A percentile compares a stretch with the other conserved stretches of the same genome.
Conservation (phyloP, 1,284 basidiomycete species). For the Boletellus deceptivus region DNA sequence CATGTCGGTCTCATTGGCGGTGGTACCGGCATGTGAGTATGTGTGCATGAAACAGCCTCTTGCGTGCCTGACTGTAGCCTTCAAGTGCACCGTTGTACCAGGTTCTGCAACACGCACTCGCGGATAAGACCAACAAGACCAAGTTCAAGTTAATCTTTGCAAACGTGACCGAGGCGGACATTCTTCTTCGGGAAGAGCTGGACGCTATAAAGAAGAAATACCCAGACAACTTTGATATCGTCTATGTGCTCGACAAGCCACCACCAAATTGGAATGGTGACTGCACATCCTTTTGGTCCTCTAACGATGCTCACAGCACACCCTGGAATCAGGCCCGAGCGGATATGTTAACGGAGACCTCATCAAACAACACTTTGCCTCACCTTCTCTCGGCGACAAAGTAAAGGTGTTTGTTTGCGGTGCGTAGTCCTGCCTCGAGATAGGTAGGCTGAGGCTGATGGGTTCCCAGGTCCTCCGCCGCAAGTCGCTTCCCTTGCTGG, state of each 20-base stretch:
- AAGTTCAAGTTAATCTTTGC: constrained; percentile 92
- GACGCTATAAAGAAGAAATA: constrained; percentile 71
- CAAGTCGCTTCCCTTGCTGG: constrained; percentile 82
- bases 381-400: constrained; percentile 71
- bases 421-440: constrained; percentile 30
- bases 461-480: constrained; percentile 68
- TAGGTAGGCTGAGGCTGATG: not conserved
- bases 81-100: constrained; percentile 74
- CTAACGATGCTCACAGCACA: constrained; percentile 12
- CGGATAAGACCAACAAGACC: constrained; percentile 81
- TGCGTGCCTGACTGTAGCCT: constrained; percentile 12
- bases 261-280: constrained; percentile 69
- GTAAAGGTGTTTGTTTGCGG: constrained; percentile 91
- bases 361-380: constrained; percentile 70
- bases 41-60: constrained; percentile 2
- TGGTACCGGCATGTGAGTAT: constrained; percentile 76
- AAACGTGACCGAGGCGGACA: constrained; percentile 89
- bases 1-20: constrained; percentile 89
- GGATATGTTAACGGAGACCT: constrained; percentile 76
- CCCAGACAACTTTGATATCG: constrained; percentile 73
- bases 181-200: constrained; percentile 83
- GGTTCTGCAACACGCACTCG: constrained; percentile 71
- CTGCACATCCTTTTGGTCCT: not conserved
- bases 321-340: constrained; percentile 44
- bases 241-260: constrained; percentile 87